Evolutionary conservation across 345 rosid genomes (phyloP), one percentile per base, ranked within the genome.

Genomic region (Lepidium didymum): DNA sequence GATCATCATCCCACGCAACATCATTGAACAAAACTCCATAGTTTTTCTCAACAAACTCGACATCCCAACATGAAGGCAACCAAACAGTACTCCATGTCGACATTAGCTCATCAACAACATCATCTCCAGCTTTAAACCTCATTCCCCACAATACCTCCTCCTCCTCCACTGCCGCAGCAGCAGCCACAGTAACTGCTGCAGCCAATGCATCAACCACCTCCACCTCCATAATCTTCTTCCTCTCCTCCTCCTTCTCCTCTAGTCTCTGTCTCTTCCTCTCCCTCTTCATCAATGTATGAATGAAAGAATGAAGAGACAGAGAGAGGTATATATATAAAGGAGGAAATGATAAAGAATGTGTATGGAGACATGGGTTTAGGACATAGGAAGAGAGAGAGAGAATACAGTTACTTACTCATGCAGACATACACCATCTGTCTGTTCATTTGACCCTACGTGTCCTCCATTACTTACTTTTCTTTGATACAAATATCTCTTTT

Each of bases 1-100:
- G 72, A 58, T 73, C 77, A 42, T 73, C 72, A 5, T 73, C 72
- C 77, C 77, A 73, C 38, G 51, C 11, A 65, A 73, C 77, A 73
- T 73, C 72, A 15, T 58, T 55, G 12, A 66, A 73, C 61, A 73
- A 11, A 50, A 51, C 67, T 41, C 54, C 77, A 58, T 73, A 73
- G 55, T 66, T 73, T 57, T 58, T 65, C 61, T 65, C 77, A 50
- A 73, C 71, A 3, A 56, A 73, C 72, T 73, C 77, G 5, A 73
- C 62, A 56, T 73, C 67, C 77, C 72, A 73, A 36, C 62, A 73
- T 29, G 76, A 46, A 19, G 70, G 76, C 33, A 72, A 14, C 58
- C 65, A 68, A 49, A 58, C 61, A 10, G 72, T 65, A 38, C 67
- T 51, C 77, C 77, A 73, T 18, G n/a, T n/a, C n/a, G 61, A 58